Evolutionary conservation across 176 grass and related monocot species (phyloP).

Genomic region (Sorghum bicolor): DNA sequence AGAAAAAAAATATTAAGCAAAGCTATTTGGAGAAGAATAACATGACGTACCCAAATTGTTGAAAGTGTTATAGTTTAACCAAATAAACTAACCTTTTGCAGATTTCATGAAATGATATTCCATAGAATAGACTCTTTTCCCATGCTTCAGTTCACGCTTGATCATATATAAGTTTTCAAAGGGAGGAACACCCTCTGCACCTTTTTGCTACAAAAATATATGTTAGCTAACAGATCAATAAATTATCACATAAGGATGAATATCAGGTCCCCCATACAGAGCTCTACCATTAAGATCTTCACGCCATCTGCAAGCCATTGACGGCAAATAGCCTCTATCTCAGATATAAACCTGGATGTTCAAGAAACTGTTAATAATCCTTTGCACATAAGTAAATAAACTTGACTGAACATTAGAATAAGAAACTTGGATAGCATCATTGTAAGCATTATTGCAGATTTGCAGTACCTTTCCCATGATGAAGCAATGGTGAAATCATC

Average conservation of each 20-base stretch:
- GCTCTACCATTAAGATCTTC: slow-evolving; percentile 76
- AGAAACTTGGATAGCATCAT: background rate
- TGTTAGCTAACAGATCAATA: slow-evolving; percentile 21
- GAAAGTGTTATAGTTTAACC: background rate
- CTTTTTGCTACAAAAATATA: slow-evolving; percentile 79
- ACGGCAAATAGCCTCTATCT: slow-evolving; percentile 91
- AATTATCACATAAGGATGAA: background rate
- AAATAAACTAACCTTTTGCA: slow-evolving; percentile 48
- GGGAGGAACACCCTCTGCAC: slow-evolving; percentile 58
- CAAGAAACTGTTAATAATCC: background rate
- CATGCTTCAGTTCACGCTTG: slow-evolving; percentile 84
- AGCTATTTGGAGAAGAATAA: slow-evolving; percentile 22
- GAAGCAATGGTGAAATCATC: slow-evolving; percentile 98
- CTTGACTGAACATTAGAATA: background rate
- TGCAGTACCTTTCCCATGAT: slow-evolving; percentile 85
- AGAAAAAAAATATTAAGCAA: background rate
- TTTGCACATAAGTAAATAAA: background rate
- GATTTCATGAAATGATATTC: slow-evolving; percentile 83
- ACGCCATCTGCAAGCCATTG: slow-evolving; percentile 85
- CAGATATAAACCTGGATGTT: slow-evolving; percentile 88
- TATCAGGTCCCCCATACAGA: slow-evolving; percentile 21
- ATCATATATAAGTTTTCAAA: slow-evolving; percentile 64
- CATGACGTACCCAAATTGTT: background rate
- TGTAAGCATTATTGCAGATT: background rate
- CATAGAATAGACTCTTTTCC: slow-evolving; percentile 78